phyloP scores from a whole-genome alignment of 2,329 filamentous ascomycete genomes.

The Aspergillus tubingensis region DNA sequence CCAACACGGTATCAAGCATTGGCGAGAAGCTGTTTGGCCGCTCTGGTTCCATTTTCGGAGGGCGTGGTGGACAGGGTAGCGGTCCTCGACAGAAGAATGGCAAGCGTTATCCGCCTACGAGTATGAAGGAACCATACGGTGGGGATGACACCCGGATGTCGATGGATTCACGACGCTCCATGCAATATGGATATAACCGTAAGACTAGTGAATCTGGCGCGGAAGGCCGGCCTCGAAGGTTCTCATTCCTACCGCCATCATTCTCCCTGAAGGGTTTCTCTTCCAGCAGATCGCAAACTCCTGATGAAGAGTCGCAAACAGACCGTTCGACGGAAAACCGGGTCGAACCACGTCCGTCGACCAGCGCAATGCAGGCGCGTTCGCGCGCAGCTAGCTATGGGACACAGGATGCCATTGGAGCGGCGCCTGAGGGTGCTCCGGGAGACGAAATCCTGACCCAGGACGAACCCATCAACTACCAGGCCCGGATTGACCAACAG shows the following conservation, averaged over 20 bases:
- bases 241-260: slow-evolving; percentile 68
- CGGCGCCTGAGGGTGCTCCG: slow-evolving; percentile 30
- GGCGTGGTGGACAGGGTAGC: slow-evolving; percentile 42
- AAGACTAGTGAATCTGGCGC: slow-evolving; percentile 68
- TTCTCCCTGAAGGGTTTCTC: slow-evolving; percentile 67
- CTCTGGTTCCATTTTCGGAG: slow-evolving; percentile 78
- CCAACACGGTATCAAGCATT: slow-evolving; percentile 76
- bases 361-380: slow-evolving; percentile 33
- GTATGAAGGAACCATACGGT: slow-evolving; percentile 75
- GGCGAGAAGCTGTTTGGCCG: slow-evolving; percentile 83
- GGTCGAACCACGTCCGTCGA: slow-evolving; percentile 37
- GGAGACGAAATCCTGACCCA: slow-evolving; percentile 27
- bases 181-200: slow-evolving; percentile 68
- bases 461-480: slow-evolving; percentile 39
- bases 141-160: slow-evolving; percentile 64
- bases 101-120: slow-evolving; percentile 84
- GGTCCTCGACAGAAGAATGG: slow-evolving; percentile 50
- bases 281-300: slow-evolving; percentile 55
- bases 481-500: slow-evolving; percentile 45
- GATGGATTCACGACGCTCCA: slow-evolving; percentile 73
- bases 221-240: slow-evolving; percentile 65
- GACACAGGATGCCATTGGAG: slow-evolving; percentile 34
- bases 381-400: slow-evolving; percentile 37
- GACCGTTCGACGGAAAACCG: slow-evolving; percentile 39
- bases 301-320: slow-evolving; percentile 42